These are phyloP conservation scores for Citeromyces matritensis DNA, from an alignment of 805 yeast genomes.

Conservation along the genomic window DNA sequence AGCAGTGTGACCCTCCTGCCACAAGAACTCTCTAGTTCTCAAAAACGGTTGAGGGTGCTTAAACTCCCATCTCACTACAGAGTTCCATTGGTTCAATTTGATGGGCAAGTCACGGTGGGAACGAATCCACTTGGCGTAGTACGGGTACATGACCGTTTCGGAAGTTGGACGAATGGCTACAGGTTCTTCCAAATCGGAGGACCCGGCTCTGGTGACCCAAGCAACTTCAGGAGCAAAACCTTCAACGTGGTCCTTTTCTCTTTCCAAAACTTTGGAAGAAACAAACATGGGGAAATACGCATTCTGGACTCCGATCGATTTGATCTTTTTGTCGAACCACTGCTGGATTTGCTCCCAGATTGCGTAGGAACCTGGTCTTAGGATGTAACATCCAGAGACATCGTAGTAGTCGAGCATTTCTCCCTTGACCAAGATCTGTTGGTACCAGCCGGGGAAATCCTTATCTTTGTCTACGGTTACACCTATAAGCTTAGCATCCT, in stretches of 20 bases:
- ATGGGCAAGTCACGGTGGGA: conserved; percentile 96
- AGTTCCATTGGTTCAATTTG: conserved; percentile 97
- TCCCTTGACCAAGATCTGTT: conserved; percentile 90
- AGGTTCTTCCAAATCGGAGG: conserved; percentile 90
- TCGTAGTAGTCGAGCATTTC: conserved; percentile 98
- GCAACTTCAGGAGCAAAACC: conserved; percentile 99
- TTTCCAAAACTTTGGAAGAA: conserved; percentile 81
- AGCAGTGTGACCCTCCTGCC: conserved; percentile 99
- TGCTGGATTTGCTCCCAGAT: conserved; percentile 91
- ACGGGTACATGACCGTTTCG: conserved; percentile 99
- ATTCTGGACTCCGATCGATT: conserved; percentile 81
- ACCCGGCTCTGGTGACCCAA: conserved; percentile 97
- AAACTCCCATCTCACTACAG: conserved; percentile 99
- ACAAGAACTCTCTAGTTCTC: conserved; percentile 96
- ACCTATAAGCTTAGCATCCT: conserved; percentile 86
- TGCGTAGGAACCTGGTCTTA: conserved; percentile 89
- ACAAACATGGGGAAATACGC: conserved; percentile 99
- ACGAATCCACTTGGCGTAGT: conserved; percentile 97
- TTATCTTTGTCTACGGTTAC: conserved; percentile 85
- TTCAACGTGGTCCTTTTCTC: conserved; percentile 96
- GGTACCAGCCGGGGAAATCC: conserved; percentile 96
- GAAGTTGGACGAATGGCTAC: conserved; percentile 99
- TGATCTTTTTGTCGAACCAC: conserved; percentile 73
- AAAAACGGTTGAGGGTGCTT: conserved; percentile 99
- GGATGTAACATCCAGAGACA: conserved; percentile 95